These are phyloP conservation scores for Fusarium burgessii DNA, from an alignment of 2,329 filamentous ascomycete species.

Conservation along the genomic window DNA sequence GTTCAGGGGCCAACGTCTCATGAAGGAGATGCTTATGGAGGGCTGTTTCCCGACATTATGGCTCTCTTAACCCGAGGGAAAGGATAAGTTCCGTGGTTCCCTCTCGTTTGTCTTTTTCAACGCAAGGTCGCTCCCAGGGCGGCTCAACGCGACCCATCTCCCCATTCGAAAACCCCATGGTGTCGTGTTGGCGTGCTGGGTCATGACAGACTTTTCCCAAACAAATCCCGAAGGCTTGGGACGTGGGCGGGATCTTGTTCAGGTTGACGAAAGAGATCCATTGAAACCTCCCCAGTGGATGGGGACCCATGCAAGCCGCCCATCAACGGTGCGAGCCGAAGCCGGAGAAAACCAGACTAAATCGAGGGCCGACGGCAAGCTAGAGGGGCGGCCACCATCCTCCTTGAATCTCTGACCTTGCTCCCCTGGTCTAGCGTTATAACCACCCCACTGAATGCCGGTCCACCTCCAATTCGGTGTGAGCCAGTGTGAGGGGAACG, in stretches of 20 bases:
- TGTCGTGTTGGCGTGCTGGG: slow-evolving; percentile 35
- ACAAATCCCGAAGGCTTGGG: slow-evolving; percentile 48
- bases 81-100: slow-evolving; percentile 20
- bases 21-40: slow-evolving; percentile 16
- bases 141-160: slow-evolving; percentile 24
- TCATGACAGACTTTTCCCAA: slow-evolving; percentile 26
- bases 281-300: slow-evolving; percentile 39
- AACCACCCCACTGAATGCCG: slow-evolving; percentile 37
- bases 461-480: slow-evolving; percentile 29
- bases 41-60: slow-evolving; percentile 33
- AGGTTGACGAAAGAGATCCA: slow-evolving; percentile 43
- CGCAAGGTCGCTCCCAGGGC: slow-evolving; percentile 4
- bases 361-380: slow-evolving; percentile 48
- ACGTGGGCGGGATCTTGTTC: slow-evolving; percentile 46
- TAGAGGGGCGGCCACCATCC: slow-evolving; percentile 35
- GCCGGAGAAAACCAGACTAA: slow-evolving; percentile 52
- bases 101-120: slow-evolving; percentile 13
- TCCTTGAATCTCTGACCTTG: slow-evolving; percentile 33
- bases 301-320: slow-evolving; percentile 48
- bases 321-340: slow-evolving; percentile 55
- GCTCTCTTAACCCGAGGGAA: slow-evolving; percentile 30
- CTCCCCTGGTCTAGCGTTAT: slow-evolving; percentile 42
- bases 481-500: slow-evolving; percentile 38
- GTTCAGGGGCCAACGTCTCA: slow-evolving; percentile 27
- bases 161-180: slow-evolving; percentile 21